A percentile compares a stretch with the other conserved stretches of the same genome.
Evolutionary conservation across 441 rosid species (phyloP).

Genomic region (Populus trichocarpa): DNA sequence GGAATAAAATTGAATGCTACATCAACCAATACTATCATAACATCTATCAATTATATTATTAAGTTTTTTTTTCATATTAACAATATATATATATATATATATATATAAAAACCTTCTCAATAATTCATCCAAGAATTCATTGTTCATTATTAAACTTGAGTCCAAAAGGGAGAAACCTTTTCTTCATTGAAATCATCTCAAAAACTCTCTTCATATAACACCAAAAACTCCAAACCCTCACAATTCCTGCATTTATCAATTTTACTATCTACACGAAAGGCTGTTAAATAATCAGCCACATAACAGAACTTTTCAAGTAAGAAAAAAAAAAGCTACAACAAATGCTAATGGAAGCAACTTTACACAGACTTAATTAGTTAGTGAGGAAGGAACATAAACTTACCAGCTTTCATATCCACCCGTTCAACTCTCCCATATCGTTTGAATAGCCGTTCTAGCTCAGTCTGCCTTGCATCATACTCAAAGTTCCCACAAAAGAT

Average conservation of each 20-base stretch:
- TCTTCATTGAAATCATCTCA: neutral
- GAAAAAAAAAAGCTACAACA: neutral
- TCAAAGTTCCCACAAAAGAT: conserved; percentile 95
- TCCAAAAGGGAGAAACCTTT: neutral
- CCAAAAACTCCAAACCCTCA: neutral
- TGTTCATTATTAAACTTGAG: neutral
- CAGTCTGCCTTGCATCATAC: conserved; percentile 88
- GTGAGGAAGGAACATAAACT: conserved; percentile 3
- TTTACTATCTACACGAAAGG: neutral
- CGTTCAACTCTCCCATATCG: conserved; percentile 87
- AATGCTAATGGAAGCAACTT: neutral
- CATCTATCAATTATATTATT: neutral
- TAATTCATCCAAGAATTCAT: neutral
- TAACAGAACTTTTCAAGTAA: neutral
- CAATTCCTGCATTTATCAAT: neutral
- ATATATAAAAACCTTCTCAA: neutral
- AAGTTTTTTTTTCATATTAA: too few species aligned
- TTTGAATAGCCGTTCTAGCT: conserved; percentile 82
- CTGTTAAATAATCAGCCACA: neutral
- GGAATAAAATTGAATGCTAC: neutral
- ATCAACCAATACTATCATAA: neutral
- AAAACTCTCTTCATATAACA: neutral
- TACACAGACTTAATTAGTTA: neutral
- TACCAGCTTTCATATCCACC: conserved; percentile 93
- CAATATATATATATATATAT: too few species aligned